Evolutionary conservation across 2,329 filamentous ascomycete species (phyloP), one percentile per base, ranked within the genome.

Genomic region (Aspergillus tanneri): DNA sequence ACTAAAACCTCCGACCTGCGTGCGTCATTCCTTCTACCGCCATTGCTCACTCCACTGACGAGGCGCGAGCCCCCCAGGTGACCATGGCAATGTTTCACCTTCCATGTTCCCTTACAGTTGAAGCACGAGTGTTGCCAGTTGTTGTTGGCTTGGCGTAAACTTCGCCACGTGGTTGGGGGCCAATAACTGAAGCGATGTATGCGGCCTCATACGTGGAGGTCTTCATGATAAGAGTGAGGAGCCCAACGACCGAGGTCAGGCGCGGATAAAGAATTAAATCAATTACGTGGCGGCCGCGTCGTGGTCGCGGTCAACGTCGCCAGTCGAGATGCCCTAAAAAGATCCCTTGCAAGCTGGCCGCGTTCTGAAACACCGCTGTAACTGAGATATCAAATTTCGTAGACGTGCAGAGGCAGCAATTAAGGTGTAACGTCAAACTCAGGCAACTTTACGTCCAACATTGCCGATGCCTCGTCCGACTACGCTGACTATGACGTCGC

Each of bases 391-490:
- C 27, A 19, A 47, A 40, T 30, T 41, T 38, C 35, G 23, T 24
- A 37, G 24, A 34, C 30, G 14, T 10, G 19, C 30, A 34, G 30
- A 18, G 30, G 30, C 12, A 21, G 32, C 34, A 19, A 23, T 18
- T 37, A 22, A 27, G 27, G 25, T 32, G 5, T 18, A 11, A 28
- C 36, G 18, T 30, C 32, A 39, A 16, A 44, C 59, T 75, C 69
- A 85, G 54, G 82, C 82, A 68, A 96, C 87, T 74, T 97, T 97
- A 64, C 91, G 83, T 44, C 92, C 92, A 40, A 97, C 88, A 67
- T 97, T 99, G 23, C 93, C 93, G 50, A 99, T 88, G 35, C 93
- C 93, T 61, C 84, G 85, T 24, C 93, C 93, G 63, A 97, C 95
- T 35, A 99, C 87, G 58, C 90, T 95, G 59, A 99, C 78, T 52